Base-by-base conservation (phyloP, 106 monocot genomes). In the Vanilla planifolia region DNA sequence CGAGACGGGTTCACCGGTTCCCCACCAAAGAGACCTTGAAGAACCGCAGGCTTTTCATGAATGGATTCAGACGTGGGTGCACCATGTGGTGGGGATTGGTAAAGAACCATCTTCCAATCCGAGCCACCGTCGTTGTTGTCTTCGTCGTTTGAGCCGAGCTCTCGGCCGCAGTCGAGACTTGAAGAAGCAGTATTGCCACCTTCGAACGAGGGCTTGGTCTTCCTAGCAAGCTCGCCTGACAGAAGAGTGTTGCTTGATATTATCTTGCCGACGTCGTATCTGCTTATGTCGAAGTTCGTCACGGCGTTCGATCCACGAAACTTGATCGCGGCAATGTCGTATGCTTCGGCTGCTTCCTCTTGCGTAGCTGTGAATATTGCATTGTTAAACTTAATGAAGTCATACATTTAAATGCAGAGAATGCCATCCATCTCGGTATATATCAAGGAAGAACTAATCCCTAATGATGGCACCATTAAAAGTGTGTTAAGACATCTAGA, bases 261-360 rank as follows among this genome's bases (percentile, higher is more conserved):
- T 41, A 98, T 98, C 58, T 80, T 98, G 40, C 88, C 92, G 0
- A 92, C 92, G 33, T 98, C 79, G 62, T 98, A 98, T 33, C 85
- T 70, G 6, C 85, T 81, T 46, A 98, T 92, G 64, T 92, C 92
- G 32, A 98, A 98, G 88, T 98, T 98, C 4, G 98, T 98, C 6
- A 98, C 98, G 0, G 98, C 98, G 37, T 82, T 98, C 30, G 72
- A 71, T 0, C 98, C 92, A 0, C 98, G 87, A 68, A 98, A 98
- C 58, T 98, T 98, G 28, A 98, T 98, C 3, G 98, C 98, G 6
- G 98, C 98, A 5, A 98, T 65, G 62, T 98, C 98, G 33, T 98
- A 98, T 6, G 98, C 98, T 52, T 98, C 98, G 9, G 92, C 98
- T 5, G 98, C 98, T 73, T 98, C 98, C 66, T 98, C 98, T 45